Evolutionary conservation across 441 rosid species (phyloP).

Genomic region (Bruguiera hainesii): DNA sequence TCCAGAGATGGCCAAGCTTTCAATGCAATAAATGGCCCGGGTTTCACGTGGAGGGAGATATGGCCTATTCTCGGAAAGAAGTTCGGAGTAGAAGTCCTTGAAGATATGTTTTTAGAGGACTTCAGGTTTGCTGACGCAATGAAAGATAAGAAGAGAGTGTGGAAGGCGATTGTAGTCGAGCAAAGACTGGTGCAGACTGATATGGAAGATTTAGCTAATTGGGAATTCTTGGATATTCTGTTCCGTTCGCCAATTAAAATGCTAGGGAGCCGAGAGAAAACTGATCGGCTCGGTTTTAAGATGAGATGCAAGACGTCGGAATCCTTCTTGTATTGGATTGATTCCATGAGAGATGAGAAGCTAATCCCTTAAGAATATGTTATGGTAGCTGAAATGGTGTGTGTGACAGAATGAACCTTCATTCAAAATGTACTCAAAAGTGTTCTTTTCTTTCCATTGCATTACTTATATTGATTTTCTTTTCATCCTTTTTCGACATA

Average conservation of each 20-base stretch:
- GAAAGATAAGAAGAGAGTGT: constrained; percentile 44
- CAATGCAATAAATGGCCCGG: constrained; percentile 61
- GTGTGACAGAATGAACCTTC: too few relatives aligned
- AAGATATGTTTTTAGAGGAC: constrained; percentile 42
- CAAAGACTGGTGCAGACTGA: constrained; percentile 48
- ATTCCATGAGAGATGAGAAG: constrained; percentile 58
- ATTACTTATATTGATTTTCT: too few relatives aligned
- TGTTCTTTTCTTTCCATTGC: too few relatives aligned
- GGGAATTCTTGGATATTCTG: constrained; percentile 69
- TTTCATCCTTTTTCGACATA: too few relatives aligned
- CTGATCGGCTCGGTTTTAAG: constrained; percentile 57
- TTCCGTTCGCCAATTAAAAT: constrained; percentile 64
- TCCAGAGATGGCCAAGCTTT: constrained; percentile 53
- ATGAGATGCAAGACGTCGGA: constrained; percentile 42
- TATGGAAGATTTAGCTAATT: constrained; percentile 71
- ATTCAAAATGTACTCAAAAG: too few relatives aligned
- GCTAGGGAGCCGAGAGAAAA: constrained; percentile 62
- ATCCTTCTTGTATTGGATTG: constrained; percentile 59
- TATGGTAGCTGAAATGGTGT: too few relatives aligned
- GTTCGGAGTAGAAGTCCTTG: constrained; percentile 44
- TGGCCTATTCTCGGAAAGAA: constrained; percentile 65
- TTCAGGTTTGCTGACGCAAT: constrained; percentile 46
- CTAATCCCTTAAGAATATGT: constrained; percentile 38
- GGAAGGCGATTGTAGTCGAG: constrained; percentile 62
- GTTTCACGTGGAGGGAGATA: constrained; percentile 80